Base-by-base conservation (phyloP, 495 filamentous ascomycete genomes). In the Xylaria curta region DNA sequence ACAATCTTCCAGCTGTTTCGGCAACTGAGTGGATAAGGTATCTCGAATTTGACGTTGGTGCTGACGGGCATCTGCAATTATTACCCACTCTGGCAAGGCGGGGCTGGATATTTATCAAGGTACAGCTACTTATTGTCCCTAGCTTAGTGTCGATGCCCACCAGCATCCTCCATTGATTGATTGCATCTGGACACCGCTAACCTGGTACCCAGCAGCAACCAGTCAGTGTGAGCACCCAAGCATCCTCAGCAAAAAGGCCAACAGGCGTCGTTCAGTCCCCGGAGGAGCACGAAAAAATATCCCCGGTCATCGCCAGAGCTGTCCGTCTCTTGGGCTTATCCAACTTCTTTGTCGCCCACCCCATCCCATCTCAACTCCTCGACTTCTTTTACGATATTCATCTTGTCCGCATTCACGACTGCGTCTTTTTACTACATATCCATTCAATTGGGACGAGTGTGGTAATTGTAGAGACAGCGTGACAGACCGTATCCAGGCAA, bases 311-410 rank as follows among this genome's bases (percentile, higher is more conserved):
- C 66, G 40, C 42, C 65, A 72, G 47, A 69, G 66, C 71, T 72
- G 60, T 72, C 59, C 65, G 56, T 33, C 71, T 72, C 65, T 21
- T 49, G 46, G 42, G 59, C 59, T 71, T 71, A 63, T 71, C 69
- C 69, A 71, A 71, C 58, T 71, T 70, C 68, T 65, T 49, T 33
- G 69, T 47, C 69, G 44, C 38, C 69, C 66, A 63, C 56, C 68
- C 70, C 51, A 33, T 72, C 65, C 51, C 38, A 47, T 42, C 62
- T 51, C 69, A 59, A 47, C 49, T 59, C 51, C 53, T 71, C 69
- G 44, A 59, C 53, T 60, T 71, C 21, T 40, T 38, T 58, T 47
- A 28, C 38, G 67, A 69, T 42, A 56, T 61, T 38, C 40, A 61
- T 60, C 58, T 46, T 62, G 17, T 60, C 15, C 28, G 10, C 42